Base-by-base conservation (phyloP, 768 basidiomycete genomes). In the Glaciozyma martinii region DNA sequence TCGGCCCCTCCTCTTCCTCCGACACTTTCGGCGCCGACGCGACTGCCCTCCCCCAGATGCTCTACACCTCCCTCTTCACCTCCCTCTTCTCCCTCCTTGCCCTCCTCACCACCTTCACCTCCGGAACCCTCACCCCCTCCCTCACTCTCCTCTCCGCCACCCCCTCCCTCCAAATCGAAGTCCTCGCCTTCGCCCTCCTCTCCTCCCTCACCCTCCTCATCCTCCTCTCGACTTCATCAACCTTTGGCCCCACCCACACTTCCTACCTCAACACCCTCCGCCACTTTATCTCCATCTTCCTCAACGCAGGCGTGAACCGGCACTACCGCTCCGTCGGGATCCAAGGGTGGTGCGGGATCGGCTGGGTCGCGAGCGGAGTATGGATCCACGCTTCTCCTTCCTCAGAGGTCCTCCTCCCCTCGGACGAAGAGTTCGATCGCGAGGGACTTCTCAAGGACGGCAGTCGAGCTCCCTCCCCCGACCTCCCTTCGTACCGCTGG, bases 251-350 rank as follows among this genome's bases (percentile, higher is more conserved):
- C 3, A 54, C 65, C 5, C 62, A 63, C 6, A 56, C 53, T 3
- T 56, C 61, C 7, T 47, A 65, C 25, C 57, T 65, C 59, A 68
- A 62, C 61, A 65, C 72, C 3, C 58, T 69, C 43, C 65, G 72
- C 0, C 72, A 73, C 40, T 73, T 73, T 65, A 55, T 70, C 25
- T 61, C 59, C 32, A 73, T 73, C 47, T 62, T 71, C 27, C 53
- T 73, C 63, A 73, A 73, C 43, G 71, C 72, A 7, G 64, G 60
- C 2, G 42, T 67, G 29, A 71, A 70, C 53, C 66, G 68, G 9
- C 71, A 68, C 57, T 67, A 70, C 29, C 47, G 53, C 10, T 44
- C 44, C n/a, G 59, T 71, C 30, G 69, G 66, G 2, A 5, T 61
- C 15, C 21, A 57, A 40, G 70, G 69, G 32, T 72, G 71, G 71